Conservation (phyloP, 805 yeast species). For the Zygotorulaspora sp. region DNA sequence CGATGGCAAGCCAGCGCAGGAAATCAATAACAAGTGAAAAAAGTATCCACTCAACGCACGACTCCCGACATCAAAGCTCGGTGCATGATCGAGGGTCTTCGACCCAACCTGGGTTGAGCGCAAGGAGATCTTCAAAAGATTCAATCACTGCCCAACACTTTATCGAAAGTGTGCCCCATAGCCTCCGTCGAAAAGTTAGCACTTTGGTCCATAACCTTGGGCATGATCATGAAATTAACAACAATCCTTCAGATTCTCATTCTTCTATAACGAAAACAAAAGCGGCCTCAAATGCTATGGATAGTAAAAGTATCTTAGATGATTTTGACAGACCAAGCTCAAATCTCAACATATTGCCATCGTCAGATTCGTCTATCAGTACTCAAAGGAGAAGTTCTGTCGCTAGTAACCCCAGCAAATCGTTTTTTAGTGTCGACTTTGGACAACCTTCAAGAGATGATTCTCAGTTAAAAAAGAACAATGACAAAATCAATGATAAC, state of each 20-base stretch:
- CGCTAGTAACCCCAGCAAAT: conserved; percentile 2
- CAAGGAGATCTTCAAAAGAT: conserved; percentile 11
- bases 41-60: background rate
- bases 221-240: conserved; percentile 8
- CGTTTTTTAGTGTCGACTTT: background rate
- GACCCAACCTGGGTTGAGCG: background rate
- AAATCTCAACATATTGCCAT: conserved; percentile 4
- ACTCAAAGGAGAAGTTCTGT: conserved; percentile 11
- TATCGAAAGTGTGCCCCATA: conserved; percentile 13
- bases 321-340: conserved; percentile 9
- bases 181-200: conserved; percentile 21
- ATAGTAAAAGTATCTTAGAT: conserved; percentile 1
- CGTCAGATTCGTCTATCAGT: conserved; percentile 8
- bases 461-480: background rate
- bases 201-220: conserved; percentile 24
- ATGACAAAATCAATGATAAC: no score
- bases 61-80: background rate
- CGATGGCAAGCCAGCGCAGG: background rate
- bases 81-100: background rate
- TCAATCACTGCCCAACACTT: conserved; percentile 6
- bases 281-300: conserved; percentile 4
- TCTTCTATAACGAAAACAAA: conserved; percentile 7
- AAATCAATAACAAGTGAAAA: background rate
- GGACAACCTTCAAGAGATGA: background rate
- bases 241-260: background rate